Base-by-base conservation (phyloP, 2,329 filamentous ascomycete genomes). In the Epichloe glyceriae region DNA sequence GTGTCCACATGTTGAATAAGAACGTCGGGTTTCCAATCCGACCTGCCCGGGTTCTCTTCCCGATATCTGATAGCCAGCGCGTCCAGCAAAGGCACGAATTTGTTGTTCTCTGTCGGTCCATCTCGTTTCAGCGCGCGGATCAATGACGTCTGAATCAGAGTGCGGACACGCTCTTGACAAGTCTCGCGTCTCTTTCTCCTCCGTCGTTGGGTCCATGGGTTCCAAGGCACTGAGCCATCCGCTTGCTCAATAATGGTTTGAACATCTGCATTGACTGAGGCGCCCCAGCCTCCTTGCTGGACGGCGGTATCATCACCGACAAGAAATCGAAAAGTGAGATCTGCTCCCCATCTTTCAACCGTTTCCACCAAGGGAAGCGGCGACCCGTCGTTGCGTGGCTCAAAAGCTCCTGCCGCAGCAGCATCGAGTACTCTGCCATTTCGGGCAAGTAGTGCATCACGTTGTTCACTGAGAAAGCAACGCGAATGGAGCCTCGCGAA, bases 291-390 rank as follows among this genome's bases (percentile, higher is more conserved):
- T 15, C 40, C 48, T 15, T 7, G 40, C 17, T 50, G 40, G 10
- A 50, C 48, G 19, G 48, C 48, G 12, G 48, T 45, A 22, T 50
- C 40, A 17, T 50, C 15, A 3, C 41, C 48, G 12, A 45, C 3
- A 20, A 50, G 41, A 19, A 50, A 50, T 10, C 41, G 35, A 33
- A 50, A 45, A 5, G 48, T 50, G 20, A 50, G 19, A 38, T 50
- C 48, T 26, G 48, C 40, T 3, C 41, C 48, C 48, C 40, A 50
- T 45, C 30, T 44, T 41, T 49, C 30, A 37, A 43, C 33, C 33
- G 14, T 3, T 3, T 49, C 47, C 17, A 49, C 35, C 5, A 50
- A 20, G 8, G 33, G 17, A 50, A 50, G 11, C 48, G 40, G n/a
- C 48, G 22, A 20, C 37, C 20, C 19, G 17, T 45, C 6, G 10